Percentiles rank a stretch among this genome's conserved stretches.
These are phyloP conservation scores for Rhizoctonia solani DNA, from an alignment of 1,284 basidiomycete genomes.

Conservation along the genomic window DNA sequence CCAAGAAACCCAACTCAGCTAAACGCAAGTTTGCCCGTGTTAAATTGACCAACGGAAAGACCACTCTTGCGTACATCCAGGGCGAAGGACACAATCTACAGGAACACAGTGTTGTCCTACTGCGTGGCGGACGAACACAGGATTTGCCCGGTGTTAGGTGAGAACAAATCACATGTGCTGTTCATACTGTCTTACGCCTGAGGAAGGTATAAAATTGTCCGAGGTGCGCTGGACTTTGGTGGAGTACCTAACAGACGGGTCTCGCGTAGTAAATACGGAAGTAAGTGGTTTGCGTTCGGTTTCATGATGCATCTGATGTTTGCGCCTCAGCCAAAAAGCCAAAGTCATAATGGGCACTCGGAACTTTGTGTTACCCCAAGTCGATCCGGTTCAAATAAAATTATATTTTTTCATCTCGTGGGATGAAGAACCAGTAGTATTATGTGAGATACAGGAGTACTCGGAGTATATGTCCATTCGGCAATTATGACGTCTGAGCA, in stretches of 20 bases:
- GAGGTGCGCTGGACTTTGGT: constrained; percentile 90
- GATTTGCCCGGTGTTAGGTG: constrained; percentile 97
- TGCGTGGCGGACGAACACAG: constrained; percentile 93
- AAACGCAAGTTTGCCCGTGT: constrained; percentile 96
- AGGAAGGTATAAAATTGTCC: constrained; percentile 90
- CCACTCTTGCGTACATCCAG: constrained; percentile 91
- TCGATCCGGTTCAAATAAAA: no score
- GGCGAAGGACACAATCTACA: constrained; percentile 99
- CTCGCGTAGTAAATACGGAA: constrained; percentile 91
- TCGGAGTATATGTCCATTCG: background rate
- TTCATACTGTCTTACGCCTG: background rate
- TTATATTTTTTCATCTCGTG: background rate
- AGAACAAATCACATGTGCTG: constrained; percentile 44
- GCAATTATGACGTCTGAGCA: background rate
- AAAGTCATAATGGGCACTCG: constrained; percentile 50
- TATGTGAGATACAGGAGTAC: background rate
- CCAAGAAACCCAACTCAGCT: constrained; percentile 99
- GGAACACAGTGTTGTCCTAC: constrained; percentile 94
- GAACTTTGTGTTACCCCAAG: no score
- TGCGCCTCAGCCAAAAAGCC: constrained; percentile 77
- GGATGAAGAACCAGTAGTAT: background rate
- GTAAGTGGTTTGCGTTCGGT: constrained; percentile 55
- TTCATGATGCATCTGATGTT: constrained; percentile 40
- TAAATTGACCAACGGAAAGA: constrained; percentile 89
- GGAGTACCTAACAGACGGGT: constrained; percentile 85